Evolutionary conservation across 805 yeast genomes (phyloP), one percentile per base, ranked within the genome.

Genomic region (Henningerozyma blattae): DNA sequence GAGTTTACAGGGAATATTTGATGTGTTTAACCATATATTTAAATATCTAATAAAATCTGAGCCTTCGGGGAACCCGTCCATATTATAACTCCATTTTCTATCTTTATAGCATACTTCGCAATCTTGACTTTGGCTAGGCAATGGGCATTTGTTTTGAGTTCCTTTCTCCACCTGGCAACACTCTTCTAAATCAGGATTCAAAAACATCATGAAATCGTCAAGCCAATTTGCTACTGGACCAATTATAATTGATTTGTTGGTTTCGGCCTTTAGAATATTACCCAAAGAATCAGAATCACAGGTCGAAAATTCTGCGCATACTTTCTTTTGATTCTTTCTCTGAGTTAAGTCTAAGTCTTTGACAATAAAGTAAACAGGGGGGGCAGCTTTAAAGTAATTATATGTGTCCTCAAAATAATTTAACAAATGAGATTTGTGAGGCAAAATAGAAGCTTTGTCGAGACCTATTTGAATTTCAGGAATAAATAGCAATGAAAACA

Each of bases 151-250:
- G 36, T 78, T 78, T 3, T 61, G 56, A 15, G 63, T 59, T 1
- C 62, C 61, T 45, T 77, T 79, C 42, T 70, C 72, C 28, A 77
- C 56, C 18, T 89, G 62, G 50, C 98, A 89, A 56, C 98, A 89
- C 40, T 81, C 81, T 42, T 78, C 89, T 31, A 87, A 64, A 28
- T 72, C 71, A 0, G 98, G 98, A 48, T 86, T 86, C 39, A 87
- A 61, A 80, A 89, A 89, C 25, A 77, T 68, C 40, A 89, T 64
- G 48, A 74, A 89, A 51, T 91, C 96, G 57, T 89, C 98, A 33
- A 87, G 61, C 97, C 97, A 89, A 44, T 81, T 80, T 1, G 95
- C 77, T 2, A 84, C 71, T 0, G 97, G 95, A 30, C 84, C 91
- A 1, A 72, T 68, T 22, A 89, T 67, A 3, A 80, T 77, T 0